Evolutionary conservation across 345 rosid species (phyloP).

Genomic region (Dipteronia dyeriana): DNA sequence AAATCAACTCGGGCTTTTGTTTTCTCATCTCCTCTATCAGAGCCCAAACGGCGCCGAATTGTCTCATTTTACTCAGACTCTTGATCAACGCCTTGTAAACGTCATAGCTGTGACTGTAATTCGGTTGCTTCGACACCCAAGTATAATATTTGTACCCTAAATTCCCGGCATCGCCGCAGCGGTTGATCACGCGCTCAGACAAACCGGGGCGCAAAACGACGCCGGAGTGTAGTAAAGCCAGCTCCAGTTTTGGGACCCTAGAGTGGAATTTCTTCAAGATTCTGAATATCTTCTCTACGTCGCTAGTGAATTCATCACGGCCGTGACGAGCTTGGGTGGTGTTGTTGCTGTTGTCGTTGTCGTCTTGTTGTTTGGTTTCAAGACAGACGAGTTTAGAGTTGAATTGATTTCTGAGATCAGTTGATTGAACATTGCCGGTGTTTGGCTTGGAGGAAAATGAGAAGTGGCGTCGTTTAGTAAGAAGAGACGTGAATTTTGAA

Average conservation of each 20-base stretch:
- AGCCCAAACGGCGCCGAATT: constrained; percentile 85
- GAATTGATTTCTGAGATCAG: neutral
- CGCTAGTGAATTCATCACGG: constrained; percentile 61
- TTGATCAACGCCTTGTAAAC: constrained; percentile 74
- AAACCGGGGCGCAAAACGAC: constrained; percentile 63
- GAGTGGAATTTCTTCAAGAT: constrained; percentile 72
- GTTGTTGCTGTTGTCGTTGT: constrained; percentile 10
- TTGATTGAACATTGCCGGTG: neutral
- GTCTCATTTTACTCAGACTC: constrained; percentile 80
- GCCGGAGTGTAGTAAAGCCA: constrained; percentile 78
- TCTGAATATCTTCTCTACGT: constrained; percentile 80
- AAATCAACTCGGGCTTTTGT: constrained; percentile 65
- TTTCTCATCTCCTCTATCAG: constrained; percentile 85
- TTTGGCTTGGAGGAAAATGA: constrained; percentile 16
- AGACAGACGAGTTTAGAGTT: constrained; percentile 49
- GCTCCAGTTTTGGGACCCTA: constrained; percentile 71
- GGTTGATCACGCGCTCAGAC: constrained; percentile 77
- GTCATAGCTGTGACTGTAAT: constrained; percentile 63
- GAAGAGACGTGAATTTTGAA: constrained; percentile 15
- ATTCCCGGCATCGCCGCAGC: constrained; percentile 92
- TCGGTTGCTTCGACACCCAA: constrained; percentile 86
- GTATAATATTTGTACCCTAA: constrained; percentile 76
- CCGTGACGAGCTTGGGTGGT: constrained; percentile 17
- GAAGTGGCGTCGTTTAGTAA: constrained; percentile 12
- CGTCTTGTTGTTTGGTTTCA: constrained; percentile 27